phyloP scores from a whole-genome alignment of 257 asterid species.

The Eucommia ulmoides region DNA sequence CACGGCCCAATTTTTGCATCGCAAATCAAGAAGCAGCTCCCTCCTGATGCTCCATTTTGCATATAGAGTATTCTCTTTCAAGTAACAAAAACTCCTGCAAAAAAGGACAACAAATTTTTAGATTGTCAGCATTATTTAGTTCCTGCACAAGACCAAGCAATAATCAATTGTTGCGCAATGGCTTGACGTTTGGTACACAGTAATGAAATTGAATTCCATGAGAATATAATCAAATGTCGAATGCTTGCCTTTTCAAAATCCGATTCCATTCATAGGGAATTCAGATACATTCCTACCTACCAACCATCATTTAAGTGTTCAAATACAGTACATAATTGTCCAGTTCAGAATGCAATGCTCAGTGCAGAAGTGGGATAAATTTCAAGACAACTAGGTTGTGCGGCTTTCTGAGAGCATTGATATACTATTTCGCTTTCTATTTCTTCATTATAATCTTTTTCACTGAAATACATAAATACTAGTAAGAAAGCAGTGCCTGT shows the following conservation, averaged over 20 bases:
- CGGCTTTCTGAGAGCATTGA: no score
- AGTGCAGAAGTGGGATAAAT: no score
- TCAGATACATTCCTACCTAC: no score
- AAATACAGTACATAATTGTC: no score
- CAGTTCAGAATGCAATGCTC: no score
- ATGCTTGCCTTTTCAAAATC: not conserved
- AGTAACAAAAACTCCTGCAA: slow-evolving; percentile 72
- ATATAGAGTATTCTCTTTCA: slow-evolving; percentile 71
- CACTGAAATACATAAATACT: no score
- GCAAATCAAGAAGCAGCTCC: slow-evolving; percentile 22
- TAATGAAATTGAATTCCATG: not conserved
- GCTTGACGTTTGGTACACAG: not conserved
- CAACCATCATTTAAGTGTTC: no score
- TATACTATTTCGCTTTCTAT: no score
- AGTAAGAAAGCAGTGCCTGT: no score
- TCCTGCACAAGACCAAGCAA: not conserved
- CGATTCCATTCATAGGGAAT: not conserved
- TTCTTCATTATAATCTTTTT: no score
- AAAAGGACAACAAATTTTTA: slow-evolving; percentile 2
- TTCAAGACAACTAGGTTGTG: no score
- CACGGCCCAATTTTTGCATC: not conserved
- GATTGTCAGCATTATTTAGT: not conserved
- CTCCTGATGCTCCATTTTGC: slow-evolving; percentile 45
- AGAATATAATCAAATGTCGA: not conserved
- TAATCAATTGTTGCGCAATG: not conserved